Conservation (phyloP, 2,329 filamentous ascomycete species). For the Dendrostoma leiphaemia region DNA sequence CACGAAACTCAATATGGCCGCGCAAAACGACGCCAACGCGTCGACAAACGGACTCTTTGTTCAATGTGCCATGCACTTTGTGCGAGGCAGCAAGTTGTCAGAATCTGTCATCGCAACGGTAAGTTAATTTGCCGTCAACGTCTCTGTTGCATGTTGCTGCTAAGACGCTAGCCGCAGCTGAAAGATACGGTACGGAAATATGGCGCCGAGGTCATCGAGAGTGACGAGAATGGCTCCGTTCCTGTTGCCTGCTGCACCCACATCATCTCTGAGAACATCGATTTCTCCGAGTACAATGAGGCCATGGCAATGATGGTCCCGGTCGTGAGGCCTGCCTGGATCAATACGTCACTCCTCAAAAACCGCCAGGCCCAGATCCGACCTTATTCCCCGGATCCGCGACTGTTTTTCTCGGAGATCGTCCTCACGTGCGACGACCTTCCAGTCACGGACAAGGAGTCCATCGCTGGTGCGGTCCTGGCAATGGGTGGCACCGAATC, state of each 20-base stretch:
- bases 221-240: slow-evolving; percentile 46
- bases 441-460: slow-evolving; percentile 82
- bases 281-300: slow-evolving; percentile 83
- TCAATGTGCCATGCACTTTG: slow-evolving; percentile 12
- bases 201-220: slow-evolving; percentile 49
- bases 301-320: slow-evolving; percentile 77
- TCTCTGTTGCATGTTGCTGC: not conserved
- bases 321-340: slow-evolving; percentile 81
- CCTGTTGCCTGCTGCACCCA: slow-evolving; percentile 50
- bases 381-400: slow-evolving; percentile 85
- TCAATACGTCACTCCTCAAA: slow-evolving; percentile 67
- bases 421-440: slow-evolving; percentile 81
- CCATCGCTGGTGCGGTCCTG: slow-evolving; percentile 84
- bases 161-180: slow-evolving; percentile 31
- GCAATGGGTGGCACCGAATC: slow-evolving; percentile 85
- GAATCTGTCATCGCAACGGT: not conserved
- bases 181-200: slow-evolving; percentile 43
- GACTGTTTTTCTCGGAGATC: slow-evolving; percentile 85
- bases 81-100: slow-evolving; percentile 9
- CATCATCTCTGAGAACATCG: slow-evolving; percentile 70
- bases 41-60: slow-evolving; percentile 1
- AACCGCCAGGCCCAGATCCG: slow-evolving; percentile 73
- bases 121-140: not conserved
- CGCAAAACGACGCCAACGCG: not conserved
- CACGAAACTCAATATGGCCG: not conserved